Conservation (phyloP, 1,284 basidiomycete species). For the Trametes polyzona region DNA sequence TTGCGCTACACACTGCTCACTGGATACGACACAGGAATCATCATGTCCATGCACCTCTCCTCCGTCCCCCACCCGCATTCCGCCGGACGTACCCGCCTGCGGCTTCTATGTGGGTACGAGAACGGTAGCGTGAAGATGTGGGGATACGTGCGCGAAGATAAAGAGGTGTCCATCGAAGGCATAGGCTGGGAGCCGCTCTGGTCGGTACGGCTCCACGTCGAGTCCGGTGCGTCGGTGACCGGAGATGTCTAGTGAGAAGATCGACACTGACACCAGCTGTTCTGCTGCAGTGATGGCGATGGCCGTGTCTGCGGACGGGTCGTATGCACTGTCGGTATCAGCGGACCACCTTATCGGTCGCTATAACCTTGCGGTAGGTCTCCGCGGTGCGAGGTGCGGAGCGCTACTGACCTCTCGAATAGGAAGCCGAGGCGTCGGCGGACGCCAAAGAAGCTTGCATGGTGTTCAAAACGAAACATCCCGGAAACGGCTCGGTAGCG, state of each 20-base stretch:
- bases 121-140: conserved; percentile 77
- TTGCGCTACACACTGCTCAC: not conserved
- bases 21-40: conserved; percentile 58
- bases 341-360: conserved; percentile 81
- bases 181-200: conserved; percentile 75
- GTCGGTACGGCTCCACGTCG: conserved; percentile 73
- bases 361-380: conserved; percentile 62
- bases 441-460: conserved; percentile 29
- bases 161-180: conserved; percentile 65
- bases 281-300: conserved; percentile 80
- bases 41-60: conserved; percentile 84
- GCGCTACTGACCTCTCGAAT: not conserved
- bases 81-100: conserved; percentile 45
- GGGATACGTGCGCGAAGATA: conserved; percentile 46
- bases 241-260: too few species aligned
- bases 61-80: conserved; percentile 36
- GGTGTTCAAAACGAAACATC: conserved; percentile 68
- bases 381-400: not conserved
- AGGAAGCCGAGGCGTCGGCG: conserved; percentile 22
- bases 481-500: conserved; percentile 75
- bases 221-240: conserved; percentile 62
- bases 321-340: conserved; percentile 77
- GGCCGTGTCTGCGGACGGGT: conserved; percentile 62
- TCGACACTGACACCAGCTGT: not conserved
- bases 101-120: conserved; percentile 78